These are phyloP conservation scores for Diphasiastrum complanatum DNA, from an alignment of 83 land plant genomes.

Conservation along the genomic window DNA sequence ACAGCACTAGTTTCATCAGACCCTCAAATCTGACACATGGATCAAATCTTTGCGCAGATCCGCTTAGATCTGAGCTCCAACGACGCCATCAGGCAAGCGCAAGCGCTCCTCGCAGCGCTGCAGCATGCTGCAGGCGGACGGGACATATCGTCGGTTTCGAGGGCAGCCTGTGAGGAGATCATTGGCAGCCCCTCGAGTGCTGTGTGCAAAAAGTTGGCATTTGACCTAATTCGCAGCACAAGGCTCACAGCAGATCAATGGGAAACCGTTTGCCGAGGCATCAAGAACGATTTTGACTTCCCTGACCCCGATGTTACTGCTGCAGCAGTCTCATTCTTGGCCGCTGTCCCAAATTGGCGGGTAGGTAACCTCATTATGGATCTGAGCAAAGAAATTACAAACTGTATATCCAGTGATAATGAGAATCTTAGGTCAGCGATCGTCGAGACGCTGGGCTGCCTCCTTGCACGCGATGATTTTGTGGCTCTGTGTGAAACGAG, in stretches of 20 bases:
- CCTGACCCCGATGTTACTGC: conserved; percentile 99
- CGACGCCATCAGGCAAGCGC: conserved; percentile 88
- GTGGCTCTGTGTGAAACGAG: conserved; percentile 74
- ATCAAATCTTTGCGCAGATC: conserved; percentile 67
- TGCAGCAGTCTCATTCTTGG: conserved; percentile 77
- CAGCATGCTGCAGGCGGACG: conserved; percentile 92
- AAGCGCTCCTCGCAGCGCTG: conserved; percentile 79
- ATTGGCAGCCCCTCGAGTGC: conserved; percentile 87
- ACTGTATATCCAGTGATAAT: conserved; percentile 52
- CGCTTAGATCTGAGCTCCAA: conserved; percentile 87
- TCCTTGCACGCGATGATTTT: conserved; percentile 88
- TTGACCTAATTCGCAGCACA: conserved; percentile 84
- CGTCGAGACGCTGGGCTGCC: conserved; percentile 77
- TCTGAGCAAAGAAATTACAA: conserved; percentile 60
- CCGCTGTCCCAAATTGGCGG: conserved; percentile 78
- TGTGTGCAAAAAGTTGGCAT: conserved; percentile 94
- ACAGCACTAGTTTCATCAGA: too few species aligned
- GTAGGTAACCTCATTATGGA: conserved; percentile 64
- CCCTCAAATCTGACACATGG: too few species aligned
- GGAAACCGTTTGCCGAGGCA: conserved; percentile 74
- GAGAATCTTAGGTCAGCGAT: conserved; percentile 66
- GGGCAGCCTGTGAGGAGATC: conserved; percentile 83
- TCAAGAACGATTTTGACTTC: conserved; percentile 83
- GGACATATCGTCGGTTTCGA: conserved; percentile 74
- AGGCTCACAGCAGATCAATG: conserved; percentile 90